Evolutionary conservation across 768 basidiomycete species (phyloP).

Genomic region (Sporobolomyces phaffii): DNA sequence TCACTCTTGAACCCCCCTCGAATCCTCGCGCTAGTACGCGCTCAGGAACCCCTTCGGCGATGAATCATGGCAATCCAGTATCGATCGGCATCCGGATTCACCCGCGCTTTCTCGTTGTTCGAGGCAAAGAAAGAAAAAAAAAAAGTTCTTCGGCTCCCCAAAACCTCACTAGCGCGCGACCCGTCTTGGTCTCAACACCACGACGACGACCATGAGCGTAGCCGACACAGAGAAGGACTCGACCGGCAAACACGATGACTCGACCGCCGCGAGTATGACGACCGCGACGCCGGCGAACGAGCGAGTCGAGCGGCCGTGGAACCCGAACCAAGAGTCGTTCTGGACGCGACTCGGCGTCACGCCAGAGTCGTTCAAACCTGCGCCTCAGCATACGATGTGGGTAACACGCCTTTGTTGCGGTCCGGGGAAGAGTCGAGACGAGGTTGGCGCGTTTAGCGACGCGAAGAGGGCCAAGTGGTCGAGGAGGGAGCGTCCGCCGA

Average conservation of each 20-base stretch:
- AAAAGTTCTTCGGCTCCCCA: not conserved
- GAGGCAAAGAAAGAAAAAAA: not conserved
- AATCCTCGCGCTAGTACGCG: not conserved
- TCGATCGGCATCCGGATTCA: not conserved
- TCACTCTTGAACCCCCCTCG: too few relatives aligned
- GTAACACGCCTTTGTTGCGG: not conserved
- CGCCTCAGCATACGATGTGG: slow-evolving; percentile 44
- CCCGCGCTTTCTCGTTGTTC: not conserved
- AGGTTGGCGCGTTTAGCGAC: not conserved
- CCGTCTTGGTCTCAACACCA: slow-evolving; percentile 10
- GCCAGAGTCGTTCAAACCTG: slow-evolving; percentile 48
- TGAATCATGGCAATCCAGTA: not conserved
- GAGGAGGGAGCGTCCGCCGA: not conserved
- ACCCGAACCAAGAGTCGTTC: slow-evolving; percentile 45
- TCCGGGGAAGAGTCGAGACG: not conserved
- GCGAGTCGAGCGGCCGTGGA: slow-evolving; percentile 37
- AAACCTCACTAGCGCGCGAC: too few relatives aligned
- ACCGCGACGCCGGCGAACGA: not conserved
- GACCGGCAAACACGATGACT: not conserved
- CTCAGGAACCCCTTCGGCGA: not conserved
- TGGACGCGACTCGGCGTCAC: slow-evolving; percentile 46
- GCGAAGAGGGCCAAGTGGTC: not conserved
- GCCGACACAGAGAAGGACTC: not conserved
- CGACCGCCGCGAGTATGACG: slow-evolving; percentile 2
- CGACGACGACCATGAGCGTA: not conserved